These are phyloP conservation scores for Globisporangium radiosum DNA, from an alignment of 352 stramenopile species.

Conservation along the genomic window DNA sequence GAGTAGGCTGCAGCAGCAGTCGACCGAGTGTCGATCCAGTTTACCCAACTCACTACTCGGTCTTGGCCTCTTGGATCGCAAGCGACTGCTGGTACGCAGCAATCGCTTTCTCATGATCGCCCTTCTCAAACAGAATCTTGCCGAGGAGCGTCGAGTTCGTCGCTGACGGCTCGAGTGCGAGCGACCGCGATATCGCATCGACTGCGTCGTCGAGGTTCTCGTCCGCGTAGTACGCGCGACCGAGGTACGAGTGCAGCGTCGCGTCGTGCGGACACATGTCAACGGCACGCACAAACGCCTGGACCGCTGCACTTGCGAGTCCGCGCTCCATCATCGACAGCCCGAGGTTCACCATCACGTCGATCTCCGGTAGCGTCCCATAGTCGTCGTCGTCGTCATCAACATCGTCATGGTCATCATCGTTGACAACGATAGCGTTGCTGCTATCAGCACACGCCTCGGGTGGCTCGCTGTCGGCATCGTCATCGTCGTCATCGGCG, in stretches of 20 bases:
- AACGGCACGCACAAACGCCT: conserved; percentile 77
- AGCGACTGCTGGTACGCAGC: conserved; percentile 81
- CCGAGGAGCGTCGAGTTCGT: conserved; percentile 80
- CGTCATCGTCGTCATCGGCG: conserved; percentile 33
- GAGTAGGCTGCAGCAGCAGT: no score
- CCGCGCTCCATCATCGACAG: conserved; percentile 82
- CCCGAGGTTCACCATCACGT: conserved; percentile 76
- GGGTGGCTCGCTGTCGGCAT: conserved; percentile 40
- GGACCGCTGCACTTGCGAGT: conserved; percentile 61
- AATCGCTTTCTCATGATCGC: conserved; percentile 82
- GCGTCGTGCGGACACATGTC: conserved; percentile 74
- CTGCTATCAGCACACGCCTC: conserved; percentile 22
- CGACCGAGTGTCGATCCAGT: no score
- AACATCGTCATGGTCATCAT: conserved; percentile 29
- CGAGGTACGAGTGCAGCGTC: conserved; percentile 72
- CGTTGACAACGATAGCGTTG: no score
- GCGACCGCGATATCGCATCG: conserved; percentile 46
- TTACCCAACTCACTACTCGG: not conserved
- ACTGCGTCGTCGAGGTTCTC: conserved; percentile 79
- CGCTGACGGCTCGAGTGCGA: conserved; percentile 70
- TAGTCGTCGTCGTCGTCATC: conserved; percentile 62
- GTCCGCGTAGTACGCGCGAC: conserved; percentile 77
- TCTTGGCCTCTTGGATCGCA: conserved; percentile 37
- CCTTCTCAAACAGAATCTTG: conserved; percentile 86
- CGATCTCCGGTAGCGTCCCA: conserved; percentile 64